Evolutionary conservation across 2,329 filamentous ascomycete genomes (phyloP).

Genomic region (Fusarium tuaranense): DNA sequence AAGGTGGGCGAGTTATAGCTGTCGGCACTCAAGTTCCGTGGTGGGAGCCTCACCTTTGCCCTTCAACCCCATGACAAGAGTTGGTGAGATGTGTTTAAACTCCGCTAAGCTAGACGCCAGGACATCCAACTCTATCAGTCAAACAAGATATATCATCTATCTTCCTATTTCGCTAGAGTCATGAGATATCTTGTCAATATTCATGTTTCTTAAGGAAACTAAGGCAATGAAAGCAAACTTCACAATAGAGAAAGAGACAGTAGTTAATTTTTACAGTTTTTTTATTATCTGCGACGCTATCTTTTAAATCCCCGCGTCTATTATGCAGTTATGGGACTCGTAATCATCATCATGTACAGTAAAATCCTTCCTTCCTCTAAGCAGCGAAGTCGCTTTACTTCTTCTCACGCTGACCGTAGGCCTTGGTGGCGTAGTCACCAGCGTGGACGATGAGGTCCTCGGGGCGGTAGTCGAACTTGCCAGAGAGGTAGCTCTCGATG

Average conservation of each 20-base stretch:
- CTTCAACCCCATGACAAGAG: not conserved
- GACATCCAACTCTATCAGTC: not conserved
- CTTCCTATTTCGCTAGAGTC: not conserved
- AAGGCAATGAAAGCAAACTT: not conserved
- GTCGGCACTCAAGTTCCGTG: not conserved
- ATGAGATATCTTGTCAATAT: not conserved
- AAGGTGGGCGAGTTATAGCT: too few relatives aligned
- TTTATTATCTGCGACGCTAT: constrained; percentile 41
- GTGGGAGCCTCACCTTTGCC: not conserved
- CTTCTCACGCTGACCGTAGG: constrained; percentile 82
- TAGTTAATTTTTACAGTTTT: constrained; percentile 35
- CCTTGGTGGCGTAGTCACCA: constrained; percentile 95
- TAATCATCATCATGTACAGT: constrained; percentile 40
- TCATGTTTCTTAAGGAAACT: not conserved
- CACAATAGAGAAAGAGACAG: not conserved
- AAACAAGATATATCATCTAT: not conserved
- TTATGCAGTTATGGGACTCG: constrained; percentile 33
- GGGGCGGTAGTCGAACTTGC: constrained; percentile 86
- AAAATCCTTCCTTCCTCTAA: constrained; percentile 28
- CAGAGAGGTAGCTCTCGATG: constrained; percentile 89
- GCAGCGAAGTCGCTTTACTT: constrained; percentile 28
- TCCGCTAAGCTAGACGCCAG: not conserved
- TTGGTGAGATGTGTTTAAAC: not conserved
- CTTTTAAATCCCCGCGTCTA: constrained; percentile 36
- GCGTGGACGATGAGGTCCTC: constrained; percentile 91